Conservation (phyloP, 2,329 filamentous ascomycete genomes). For the Chaetomium olivaceum region DNA sequence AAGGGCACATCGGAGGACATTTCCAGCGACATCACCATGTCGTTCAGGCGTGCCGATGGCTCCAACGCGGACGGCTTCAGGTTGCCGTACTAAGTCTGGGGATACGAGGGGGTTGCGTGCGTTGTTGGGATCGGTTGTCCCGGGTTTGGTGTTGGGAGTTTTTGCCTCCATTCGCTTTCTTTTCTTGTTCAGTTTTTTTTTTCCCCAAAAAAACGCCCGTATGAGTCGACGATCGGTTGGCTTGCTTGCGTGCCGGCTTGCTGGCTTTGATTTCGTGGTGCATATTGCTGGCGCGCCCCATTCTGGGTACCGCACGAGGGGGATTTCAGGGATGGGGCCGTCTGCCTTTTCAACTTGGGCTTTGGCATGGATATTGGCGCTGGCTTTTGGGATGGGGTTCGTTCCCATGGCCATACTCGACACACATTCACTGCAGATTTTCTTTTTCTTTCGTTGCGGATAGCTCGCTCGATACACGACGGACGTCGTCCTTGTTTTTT, state of each 20-base stretch:
- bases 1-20: slow-evolving; percentile 21
- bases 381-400: neutral
- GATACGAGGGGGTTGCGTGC: neutral
- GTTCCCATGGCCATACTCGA: neutral
- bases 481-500: slow-evolving; percentile 9
- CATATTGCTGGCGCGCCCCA: neutral
- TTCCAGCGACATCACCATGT: neutral
- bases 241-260: neutral
- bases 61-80: neutral
- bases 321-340: neutral
- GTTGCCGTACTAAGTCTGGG: neutral
- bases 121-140: neutral
- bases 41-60: slow-evolving; percentile 29
- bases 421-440: neutral
- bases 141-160: neutral
- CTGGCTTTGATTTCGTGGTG: neutral
- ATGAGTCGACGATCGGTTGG: neutral
- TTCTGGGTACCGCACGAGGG: neutral
- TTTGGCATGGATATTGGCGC: neutral
- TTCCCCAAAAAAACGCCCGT: neutral
- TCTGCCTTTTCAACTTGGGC: slow-evolving; percentile 9
- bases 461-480: slow-evolving; percentile 11
- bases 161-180: neutral
- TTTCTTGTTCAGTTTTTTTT: neutral
- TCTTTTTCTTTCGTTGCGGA: slow-evolving; percentile 7